Percentiles rank a stretch among this genome's conserved stretches.
phyloP scores from a whole-genome alignment of 139 green algal species.

The Chlorella sp. region DNA sequence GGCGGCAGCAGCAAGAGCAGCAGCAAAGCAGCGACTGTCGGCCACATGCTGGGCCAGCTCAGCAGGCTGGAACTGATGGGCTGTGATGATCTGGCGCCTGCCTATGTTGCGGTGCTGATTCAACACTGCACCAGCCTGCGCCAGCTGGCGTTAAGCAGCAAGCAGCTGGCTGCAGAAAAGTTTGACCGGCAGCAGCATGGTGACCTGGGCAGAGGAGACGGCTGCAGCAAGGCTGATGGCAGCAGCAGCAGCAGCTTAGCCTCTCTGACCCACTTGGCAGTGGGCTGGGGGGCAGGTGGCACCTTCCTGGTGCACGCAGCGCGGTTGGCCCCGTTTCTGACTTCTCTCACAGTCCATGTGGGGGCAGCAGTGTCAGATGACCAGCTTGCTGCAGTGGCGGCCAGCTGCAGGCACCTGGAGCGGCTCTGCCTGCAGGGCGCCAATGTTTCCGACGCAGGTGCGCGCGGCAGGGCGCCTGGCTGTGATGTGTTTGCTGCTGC shows the following conservation, averaged over 20 bases:
- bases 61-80: background rate
- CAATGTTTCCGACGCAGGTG: background rate
- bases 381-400: background rate
- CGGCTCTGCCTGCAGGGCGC: background rate
- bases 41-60: background rate
- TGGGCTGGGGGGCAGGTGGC: background rate
- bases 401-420: background rate
- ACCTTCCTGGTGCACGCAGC: background rate
- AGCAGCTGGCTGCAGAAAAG: background rate
- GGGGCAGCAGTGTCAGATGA: background rate
- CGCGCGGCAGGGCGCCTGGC: background rate
- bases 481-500: background rate
- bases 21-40: background rate
- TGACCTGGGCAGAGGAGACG: background rate
- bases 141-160: background rate
- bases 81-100: background rate
- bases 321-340: background rate
- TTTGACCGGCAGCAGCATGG: background rate
- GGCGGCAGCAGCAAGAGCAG: background rate
- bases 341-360: background rate
- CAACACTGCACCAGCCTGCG: conserved; percentile 1
- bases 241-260: background rate
- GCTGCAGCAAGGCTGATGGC: background rate
- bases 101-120: background rate
- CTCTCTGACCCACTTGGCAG: background rate